Evolutionary conservation across 139 green algal genomes (phyloP), one percentile per base, ranked within the genome.

Genomic region (Diplosphaera chodatii): DNA sequence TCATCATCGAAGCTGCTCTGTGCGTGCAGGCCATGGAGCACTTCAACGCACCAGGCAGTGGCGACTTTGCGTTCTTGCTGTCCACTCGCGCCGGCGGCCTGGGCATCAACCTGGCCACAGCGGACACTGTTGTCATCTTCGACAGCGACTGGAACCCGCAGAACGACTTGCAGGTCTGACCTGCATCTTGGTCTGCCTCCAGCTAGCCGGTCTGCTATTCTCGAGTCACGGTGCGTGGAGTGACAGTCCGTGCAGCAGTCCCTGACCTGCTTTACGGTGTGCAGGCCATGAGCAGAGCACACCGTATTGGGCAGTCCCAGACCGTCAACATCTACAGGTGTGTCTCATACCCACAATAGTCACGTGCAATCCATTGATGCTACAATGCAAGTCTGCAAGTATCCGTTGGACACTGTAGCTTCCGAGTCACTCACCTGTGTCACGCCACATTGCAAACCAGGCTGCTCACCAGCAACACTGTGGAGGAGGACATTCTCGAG

Each of bases 401-500:
- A n/a, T n/a, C n/a, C n/a, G n/a, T n/a, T n/a, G n/a, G n/a, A n/a
- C n/a, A n/a, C n/a, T n/a, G n/a, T n/a, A n/a, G n/a, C n/a, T n/a
- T n/a, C n/a, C n/a, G n/a, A n/a, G n/a, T n/a, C n/a, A n/a, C n/a
- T n/a, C n/a, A n/a, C n/a, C n/a, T n/a, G n/a, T n/a, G n/a, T n/a
- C n/a, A n/a, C n/a, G n/a, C n/a, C n/a, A n/a, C n/a, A n/a, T n/a
- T n/a, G n/a, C n/a, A n/a, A n/a, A n/a, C n/a, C 75, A 86, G 88
- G 28, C 91, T 97, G 66, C 86, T 97, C 70, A 97, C 92, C 18
- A 88, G 78, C 67, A 77, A 79, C 59, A 91, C 78, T 63, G 93
- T 97, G 68, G 92, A 97, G 83, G 91, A 97, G 81, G 88, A 96
- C 77, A 97, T 97, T 62, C 75, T 97, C 73, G 91, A 97, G 82